These are phyloP conservation scores for Bacidia gigantensis DNA, from an alignment of 495 filamentous ascomycete genomes.

Conservation along the genomic window DNA sequence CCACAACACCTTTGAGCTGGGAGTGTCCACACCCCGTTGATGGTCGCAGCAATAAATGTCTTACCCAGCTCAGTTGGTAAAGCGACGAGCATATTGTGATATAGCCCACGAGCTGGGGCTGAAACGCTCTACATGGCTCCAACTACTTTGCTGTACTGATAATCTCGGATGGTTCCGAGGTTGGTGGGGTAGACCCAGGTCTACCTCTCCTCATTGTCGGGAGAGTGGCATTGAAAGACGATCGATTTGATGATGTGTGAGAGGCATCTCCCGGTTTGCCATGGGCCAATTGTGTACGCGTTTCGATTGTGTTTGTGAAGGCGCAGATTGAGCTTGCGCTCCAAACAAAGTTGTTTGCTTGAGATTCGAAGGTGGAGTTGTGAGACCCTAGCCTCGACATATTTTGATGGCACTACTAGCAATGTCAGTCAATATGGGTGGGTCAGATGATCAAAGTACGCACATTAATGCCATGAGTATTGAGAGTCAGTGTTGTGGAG, in stretches of 20 bases:
- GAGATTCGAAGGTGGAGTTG: no score
- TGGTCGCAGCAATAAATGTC: slow-evolving; percentile 91
- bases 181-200: slow-evolving; percentile 95
- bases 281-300: slow-evolving; percentile 49
- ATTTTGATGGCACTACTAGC: no score
- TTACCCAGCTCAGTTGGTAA: slow-evolving; percentile 92
- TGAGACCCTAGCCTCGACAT: no score
- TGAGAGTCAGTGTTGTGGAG: no score
- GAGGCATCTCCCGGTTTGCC: slow-evolving; percentile 53
- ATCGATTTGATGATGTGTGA: slow-evolving; percentile 82
- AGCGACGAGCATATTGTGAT: slow-evolving; percentile 84
- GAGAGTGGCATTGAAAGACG: no score
- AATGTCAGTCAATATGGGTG: no score
- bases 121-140: no score
- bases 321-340: slow-evolving; percentile 32
- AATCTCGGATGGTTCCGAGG: slow-evolving; percentile 72
- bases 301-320: slow-evolving; percentile 28
- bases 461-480: no score
- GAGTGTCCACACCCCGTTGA: no score
- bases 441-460: no score
- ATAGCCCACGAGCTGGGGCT: slow-evolving; percentile 70
- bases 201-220: slow-evolving; percentile 51
- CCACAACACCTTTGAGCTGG: no score
- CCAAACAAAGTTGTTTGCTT: slow-evolving; percentile 82
- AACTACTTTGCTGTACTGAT: slow-evolving; percentile 91